Conservation (phyloP, 1,284 basidiomycete genomes). For the Pseudozyma sp. region DNA sequence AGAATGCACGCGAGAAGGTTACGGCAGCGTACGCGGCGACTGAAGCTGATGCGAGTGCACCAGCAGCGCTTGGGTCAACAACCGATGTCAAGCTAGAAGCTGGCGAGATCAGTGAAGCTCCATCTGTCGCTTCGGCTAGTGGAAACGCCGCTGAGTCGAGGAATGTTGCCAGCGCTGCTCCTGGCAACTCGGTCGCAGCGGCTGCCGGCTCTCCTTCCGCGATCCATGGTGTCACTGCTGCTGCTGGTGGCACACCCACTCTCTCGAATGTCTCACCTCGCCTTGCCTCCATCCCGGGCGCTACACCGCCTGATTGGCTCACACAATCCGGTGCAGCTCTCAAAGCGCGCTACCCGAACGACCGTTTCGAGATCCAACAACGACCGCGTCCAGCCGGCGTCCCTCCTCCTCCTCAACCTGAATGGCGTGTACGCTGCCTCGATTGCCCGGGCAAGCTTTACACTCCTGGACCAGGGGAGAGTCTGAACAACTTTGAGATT, state of each 20-base stretch:
- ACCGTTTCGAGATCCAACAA: constrained; percentile 74
- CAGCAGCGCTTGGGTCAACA: constrained; percentile 42
- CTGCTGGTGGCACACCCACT: constrained; percentile 19
- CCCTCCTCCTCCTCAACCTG: constrained; percentile 66
- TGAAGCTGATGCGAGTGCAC: constrained; percentile 65
- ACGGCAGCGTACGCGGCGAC: constrained; percentile 27
- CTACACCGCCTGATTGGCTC: constrained; percentile 77
- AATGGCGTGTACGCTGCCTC: constrained; percentile 92
- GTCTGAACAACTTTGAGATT: constrained; percentile 89
- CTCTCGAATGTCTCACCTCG: constrained; percentile 36
- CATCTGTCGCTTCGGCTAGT: neutral
- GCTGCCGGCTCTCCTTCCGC: constrained; percentile 8
- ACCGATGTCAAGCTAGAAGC: constrained; percentile 13
- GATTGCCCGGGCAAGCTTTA: constrained; percentile 97
- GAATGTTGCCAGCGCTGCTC: constrained; percentile 6
- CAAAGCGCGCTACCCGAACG: constrained; percentile 81
- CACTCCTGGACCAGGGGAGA: constrained; percentile 90
- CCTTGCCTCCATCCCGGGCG: constrained; percentile 25
- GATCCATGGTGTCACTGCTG: constrained; percentile 13
- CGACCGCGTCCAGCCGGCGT: constrained; percentile 44
- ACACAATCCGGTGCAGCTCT: constrained; percentile 76
- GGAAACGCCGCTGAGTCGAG: constrained; percentile 8
- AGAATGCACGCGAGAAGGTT: constrained; percentile 29
- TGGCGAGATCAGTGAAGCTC: constrained; percentile 8
- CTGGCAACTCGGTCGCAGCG: constrained; percentile 18